Base-by-base conservation (phyloP, 2,329 filamentous ascomycete species). In the Epichloe scottii region DNA sequence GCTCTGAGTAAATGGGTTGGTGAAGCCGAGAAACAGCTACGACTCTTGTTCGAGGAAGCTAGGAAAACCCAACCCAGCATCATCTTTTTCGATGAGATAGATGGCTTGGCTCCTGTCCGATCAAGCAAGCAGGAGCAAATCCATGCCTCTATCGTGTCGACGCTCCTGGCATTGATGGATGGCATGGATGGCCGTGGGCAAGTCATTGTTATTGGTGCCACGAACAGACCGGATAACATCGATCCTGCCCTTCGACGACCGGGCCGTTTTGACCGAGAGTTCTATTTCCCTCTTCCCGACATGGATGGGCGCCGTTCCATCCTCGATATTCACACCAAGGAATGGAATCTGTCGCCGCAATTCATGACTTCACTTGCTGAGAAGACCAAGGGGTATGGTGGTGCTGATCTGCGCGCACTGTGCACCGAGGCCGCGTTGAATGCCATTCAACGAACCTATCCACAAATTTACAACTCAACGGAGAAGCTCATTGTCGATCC, bases 71-170 rank as follows among this genome's bases (percentile, higher is more conserved):
- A 98, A 62, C 93, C 93, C 0, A 97, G 91, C 66, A 98, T 98
- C 68, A 98, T 98, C 66, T 98, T 98, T 73, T 97, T 98, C 60
- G 93, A 98, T 65, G 93, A 98, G 67, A 98, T 98, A 58, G 93
- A 98, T 69, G 93, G 93, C 51, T 76, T 98, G 56, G 93, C 93
- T 3, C 94, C 93, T 48, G 93, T 97, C 35, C 81, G 93, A 59
- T 97, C 93, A 12, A 96, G 91, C 68, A 97, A 97, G 67, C 91
- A 97, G 69, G 93, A 98, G 65, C 93, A 98, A 68, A 97, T 97
- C 53, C 93, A 98, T 68, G 89, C 93, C 5, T 97, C 91, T 2
- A 98, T 98, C 56, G 91, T 96, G 14, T 94, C 90, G 2, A 96
- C 90, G 1, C 71, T 96, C n/a, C 73, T 96, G 53, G 90, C 90